Evolutionary conservation across 345 rosid species (phyloP).

Genomic region (Linum lewisii): DNA sequence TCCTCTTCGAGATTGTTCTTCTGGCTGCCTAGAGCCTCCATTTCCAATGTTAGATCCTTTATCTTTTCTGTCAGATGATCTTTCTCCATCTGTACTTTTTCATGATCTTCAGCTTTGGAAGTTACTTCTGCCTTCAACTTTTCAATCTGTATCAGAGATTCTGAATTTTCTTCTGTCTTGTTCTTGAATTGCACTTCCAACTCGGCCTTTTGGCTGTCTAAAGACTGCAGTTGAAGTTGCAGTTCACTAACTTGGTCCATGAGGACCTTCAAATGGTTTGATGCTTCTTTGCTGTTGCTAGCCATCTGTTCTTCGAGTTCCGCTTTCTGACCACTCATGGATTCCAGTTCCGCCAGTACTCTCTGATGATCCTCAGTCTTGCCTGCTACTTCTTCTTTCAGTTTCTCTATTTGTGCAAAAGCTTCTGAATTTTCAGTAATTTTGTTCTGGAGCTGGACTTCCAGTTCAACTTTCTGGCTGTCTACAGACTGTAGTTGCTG

Average conservation of each 20-base stretch:
- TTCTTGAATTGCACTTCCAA: neutral
- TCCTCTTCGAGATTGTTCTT: conserved; percentile 40
- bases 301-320: conserved; percentile 56
- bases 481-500: conserved; percentile 14
- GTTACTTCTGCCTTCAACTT: neutral
- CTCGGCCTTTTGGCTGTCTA: conserved; percentile 37
- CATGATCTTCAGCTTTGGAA: conserved; percentile 11
- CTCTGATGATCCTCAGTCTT: conserved; percentile 45
- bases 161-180: neutral
- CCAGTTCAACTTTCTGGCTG: conserved; percentile 22
- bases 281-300: conserved; percentile 43
- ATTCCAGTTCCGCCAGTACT: conserved; percentile 31
- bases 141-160: neutral
- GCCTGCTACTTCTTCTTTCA: conserved; percentile 28
- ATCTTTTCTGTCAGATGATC: conserved; percentile 28
- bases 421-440: too few species aligned
- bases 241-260: conserved; percentile 39
- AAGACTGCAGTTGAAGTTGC: conserved; percentile 41
- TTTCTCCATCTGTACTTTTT: conserved; percentile 29
- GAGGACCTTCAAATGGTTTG: conserved; percentile 31
- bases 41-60: conserved; percentile 29
- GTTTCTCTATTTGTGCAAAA: neutral
- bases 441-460: conserved; percentile 15
- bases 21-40: conserved; percentile 36
- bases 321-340: conserved; percentile 33